Base-by-base conservation (phyloP, 768 basidiomycete genomes). In the Amyloporia xantha region DNA sequence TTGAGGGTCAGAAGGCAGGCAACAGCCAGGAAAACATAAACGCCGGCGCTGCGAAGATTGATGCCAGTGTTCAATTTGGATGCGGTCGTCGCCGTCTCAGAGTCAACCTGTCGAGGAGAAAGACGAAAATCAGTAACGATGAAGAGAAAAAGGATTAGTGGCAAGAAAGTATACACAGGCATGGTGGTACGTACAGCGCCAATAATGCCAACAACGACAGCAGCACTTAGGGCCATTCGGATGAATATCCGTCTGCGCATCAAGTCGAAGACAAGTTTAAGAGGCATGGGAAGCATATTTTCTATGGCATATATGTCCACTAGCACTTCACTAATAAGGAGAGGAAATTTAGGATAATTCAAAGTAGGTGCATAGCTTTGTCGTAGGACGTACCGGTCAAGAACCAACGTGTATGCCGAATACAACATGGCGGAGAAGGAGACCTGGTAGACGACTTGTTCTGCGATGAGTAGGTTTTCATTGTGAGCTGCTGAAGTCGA, bases 401-500 rank as follows among this genome's bases (percentile, higher is more conserved):
- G 46, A 13, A 65, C 65, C 9, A 69, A 60, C 17, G 54, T 61
- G 47, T 69, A 67, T 15, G 66, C 60, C 11, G 63, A 68, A 44
- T 65, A 68, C 6, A 68, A 41, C 35, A 68, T 44, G 52, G 62
- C 64, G 21, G 65, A 69, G 62, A 69, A 66, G 37, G 67, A 67
- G 15, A 62, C 58, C 39, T 62, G 67, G 51, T 69, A 69, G 17
- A 69, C 26, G 47, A 68, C 50, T 47, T 61, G 54, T 43, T 59
- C 60, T n/a, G 67, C 52, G 43, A 67, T 51, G 24, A 66, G 42
- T 27, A 60, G 25, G 20, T 54, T 45, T 25, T 59, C 19, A 21
- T 63, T 51, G 44, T 66, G 27, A 4, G 56, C 62, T 1, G 56
- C 62, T 4, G 49, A 45, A 19, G 46, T 27, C 17, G 59, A 59